Percentiles rank a stretch among this genome's conserved stretches.
Conservation (phyloP, 768 basidiomycete genomes). For the Chiua virens region DNA sequence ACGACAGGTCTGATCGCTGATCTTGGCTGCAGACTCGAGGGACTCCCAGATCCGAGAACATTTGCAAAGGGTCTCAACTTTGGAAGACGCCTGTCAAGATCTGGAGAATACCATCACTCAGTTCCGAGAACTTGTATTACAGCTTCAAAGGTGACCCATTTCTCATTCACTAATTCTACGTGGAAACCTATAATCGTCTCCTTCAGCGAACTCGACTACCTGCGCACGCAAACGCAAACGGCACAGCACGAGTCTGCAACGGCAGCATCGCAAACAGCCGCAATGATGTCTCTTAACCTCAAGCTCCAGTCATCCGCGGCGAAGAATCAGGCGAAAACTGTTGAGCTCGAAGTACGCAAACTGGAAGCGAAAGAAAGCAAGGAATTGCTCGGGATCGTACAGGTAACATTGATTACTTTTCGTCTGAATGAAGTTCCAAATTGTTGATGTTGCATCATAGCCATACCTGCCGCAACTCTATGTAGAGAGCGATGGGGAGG, state of each 20-base stretch:
- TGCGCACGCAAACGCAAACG: slow-evolving; percentile 83
- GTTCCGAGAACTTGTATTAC: slow-evolving; percentile 89
- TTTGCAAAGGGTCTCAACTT: slow-evolving; percentile 54
- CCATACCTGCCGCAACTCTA: slow-evolving; percentile 92
- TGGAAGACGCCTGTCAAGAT: slow-evolving; percentile 83
- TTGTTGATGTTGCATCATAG: slow-evolving; percentile 35
- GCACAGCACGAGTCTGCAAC: slow-evolving; percentile 82
- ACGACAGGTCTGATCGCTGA: not conserved
- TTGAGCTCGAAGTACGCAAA: slow-evolving; percentile 86
- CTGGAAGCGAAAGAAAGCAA: slow-evolving; percentile 81
- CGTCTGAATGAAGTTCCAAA: not conserved
- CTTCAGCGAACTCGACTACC: slow-evolving; percentile 78
- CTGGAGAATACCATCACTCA: slow-evolving; percentile 85
- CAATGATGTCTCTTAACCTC: slow-evolving; percentile 92
- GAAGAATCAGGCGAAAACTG: slow-evolving; percentile 86
- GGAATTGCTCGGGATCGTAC: slow-evolving; percentile 80
- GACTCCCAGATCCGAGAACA: slow-evolving; percentile 73
- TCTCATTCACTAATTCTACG: not conserved
- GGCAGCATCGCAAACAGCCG: slow-evolving; percentile 85
- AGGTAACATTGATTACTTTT: slow-evolving; percentile 44
- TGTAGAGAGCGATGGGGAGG: slow-evolving; percentile 84
- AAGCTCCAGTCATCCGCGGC: slow-evolving; percentile 89
- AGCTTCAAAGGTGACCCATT: slow-evolving; percentile 67
- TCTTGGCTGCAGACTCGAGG: slow-evolving; percentile 54
- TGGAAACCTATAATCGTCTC: slow-evolving; percentile 9